Evolutionary conservation across 2,329 filamentous ascomycete species (phyloP).

Genomic region (Colletotrichum tabaci): DNA sequence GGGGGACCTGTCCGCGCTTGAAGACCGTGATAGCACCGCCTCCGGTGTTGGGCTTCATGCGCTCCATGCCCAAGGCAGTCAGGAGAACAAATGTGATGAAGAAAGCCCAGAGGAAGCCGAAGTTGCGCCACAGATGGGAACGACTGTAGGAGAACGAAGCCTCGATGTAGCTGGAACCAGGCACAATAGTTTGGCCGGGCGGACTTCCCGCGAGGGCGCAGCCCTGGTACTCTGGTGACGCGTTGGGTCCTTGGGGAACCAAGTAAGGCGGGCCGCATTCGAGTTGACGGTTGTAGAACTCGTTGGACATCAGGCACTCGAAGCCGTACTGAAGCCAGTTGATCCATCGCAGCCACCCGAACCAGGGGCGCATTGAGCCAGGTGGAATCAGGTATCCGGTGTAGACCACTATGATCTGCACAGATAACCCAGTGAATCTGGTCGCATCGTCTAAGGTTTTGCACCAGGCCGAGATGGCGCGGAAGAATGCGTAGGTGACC

Average conservation of each 20-base stretch:
- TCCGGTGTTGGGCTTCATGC: constrained; percentile 71
- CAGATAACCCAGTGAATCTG: constrained; percentile 48
- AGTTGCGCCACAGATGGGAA: constrained; percentile 73
- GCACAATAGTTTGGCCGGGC: constrained; percentile 66
- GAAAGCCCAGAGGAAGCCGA: constrained; percentile 66
- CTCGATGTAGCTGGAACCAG: constrained; percentile 69
- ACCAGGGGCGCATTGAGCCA: constrained; percentile 59
- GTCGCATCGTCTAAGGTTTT: constrained; percentile 63
- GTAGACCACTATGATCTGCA: constrained; percentile 49
- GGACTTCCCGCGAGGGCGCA: constrained; percentile 72
- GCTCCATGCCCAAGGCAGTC: constrained; percentile 52
- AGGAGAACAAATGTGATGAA: constrained; percentile 64
- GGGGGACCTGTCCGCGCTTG: constrained; percentile 75
- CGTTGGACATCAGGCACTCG: constrained; percentile 77
- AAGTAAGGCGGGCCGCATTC: constrained; percentile 69
- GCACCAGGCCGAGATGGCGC: constrained; percentile 63
- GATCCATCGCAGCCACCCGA: constrained; percentile 71
- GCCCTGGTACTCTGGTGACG: constrained; percentile 66
- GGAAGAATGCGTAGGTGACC: constrained; percentile 69
- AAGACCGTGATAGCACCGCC: constrained; percentile 73
- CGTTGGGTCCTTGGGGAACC: constrained; percentile 65
- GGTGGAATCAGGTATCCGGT: constrained; percentile 67
- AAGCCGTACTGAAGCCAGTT: constrained; percentile 72
- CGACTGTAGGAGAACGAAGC: constrained; percentile 67
- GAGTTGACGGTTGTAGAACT: constrained; percentile 69